phyloP scores from a whole-genome alignment of 2,329 filamentous ascomycete genomes.

The Pyrenophora seminiperda region DNA sequence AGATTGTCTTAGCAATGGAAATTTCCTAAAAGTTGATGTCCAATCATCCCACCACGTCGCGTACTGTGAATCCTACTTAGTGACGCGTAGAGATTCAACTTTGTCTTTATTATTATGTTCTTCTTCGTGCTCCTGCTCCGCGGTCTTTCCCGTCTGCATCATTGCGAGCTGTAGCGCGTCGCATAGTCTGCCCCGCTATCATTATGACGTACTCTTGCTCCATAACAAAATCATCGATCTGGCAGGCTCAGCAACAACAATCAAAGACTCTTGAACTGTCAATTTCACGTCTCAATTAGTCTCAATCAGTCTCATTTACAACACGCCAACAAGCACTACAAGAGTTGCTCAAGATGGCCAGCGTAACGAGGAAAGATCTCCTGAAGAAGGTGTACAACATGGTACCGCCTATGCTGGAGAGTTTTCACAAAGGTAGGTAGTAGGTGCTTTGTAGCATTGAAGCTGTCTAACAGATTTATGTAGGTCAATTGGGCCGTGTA shows the following conservation, averaged over 20 bases:
- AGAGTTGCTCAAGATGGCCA: constrained; percentile 45
- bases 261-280: constrained; percentile 2
- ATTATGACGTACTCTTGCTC: constrained; percentile 28
- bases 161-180: constrained; percentile 22
- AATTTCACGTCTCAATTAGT: neutral
- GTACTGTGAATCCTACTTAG: too few relatives aligned
- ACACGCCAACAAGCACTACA: neutral
- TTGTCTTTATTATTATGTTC: neutral
- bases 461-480: constrained; percentile 17
- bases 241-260: constrained; percentile 10
- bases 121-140: neutral
- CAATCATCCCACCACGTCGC: neutral
- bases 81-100: too few relatives aligned
- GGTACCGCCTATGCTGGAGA: constrained; percentile 91
- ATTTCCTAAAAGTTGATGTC: neutral
- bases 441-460: neutral
- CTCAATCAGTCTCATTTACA: too few relatives aligned
- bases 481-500: constrained; percentile 88
- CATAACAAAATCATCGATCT: constrained; percentile 16
- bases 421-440: constrained; percentile 85
- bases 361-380: constrained; percentile 72
- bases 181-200: constrained; percentile 26
- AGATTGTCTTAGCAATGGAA: constrained; percentile 16
- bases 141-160: neutral
- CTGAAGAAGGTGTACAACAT: constrained; percentile 83